A percentile compares a stretch with the other conserved stretches of the same genome.
phyloP scores from a whole-genome alignment of 1,284 basidiomycete genomes.

The Naganishia sp. region DNA sequence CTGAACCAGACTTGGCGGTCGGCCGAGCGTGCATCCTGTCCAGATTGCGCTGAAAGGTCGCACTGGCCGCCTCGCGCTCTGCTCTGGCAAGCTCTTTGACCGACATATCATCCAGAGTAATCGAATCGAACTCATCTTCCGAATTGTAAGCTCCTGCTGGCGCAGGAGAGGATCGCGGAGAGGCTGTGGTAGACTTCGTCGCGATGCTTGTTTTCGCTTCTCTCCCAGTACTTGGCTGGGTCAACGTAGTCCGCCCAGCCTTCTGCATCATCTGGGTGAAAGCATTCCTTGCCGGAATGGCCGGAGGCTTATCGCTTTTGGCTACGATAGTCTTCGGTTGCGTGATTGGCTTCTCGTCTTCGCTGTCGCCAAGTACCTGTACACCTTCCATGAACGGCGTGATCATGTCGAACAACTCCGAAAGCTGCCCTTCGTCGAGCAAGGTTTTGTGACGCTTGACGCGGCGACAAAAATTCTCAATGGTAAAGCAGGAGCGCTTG shows the following conservation, averaged over 20 bases:
- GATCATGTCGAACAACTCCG: constrained; percentile 52
- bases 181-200: constrained; percentile 21
- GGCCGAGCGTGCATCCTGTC: constrained; percentile 27
- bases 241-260: constrained; percentile 35
- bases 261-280: constrained; percentile 52
- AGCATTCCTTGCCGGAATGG: constrained; percentile 39
- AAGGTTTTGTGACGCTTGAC: constrained; percentile 47
- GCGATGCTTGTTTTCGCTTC: constrained; percentile 25
- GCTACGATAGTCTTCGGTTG: constrained; percentile 40
- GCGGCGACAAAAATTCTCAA: constrained; percentile 52
- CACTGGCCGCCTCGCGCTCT: constrained; percentile 42
- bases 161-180: constrained; percentile 28
- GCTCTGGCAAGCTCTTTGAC: constrained; percentile 45
- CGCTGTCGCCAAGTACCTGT: constrained; percentile 46
- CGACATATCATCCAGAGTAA: constrained; percentile 44
- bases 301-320: constrained; percentile 34
- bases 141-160: constrained; percentile 41
- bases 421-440: constrained; percentile 50
- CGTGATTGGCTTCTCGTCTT: constrained; percentile 39
- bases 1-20: constrained; percentile 10
- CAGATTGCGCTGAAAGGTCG: constrained; percentile 18
- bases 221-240: constrained; percentile 19
- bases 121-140: constrained; percentile 42
- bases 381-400: constrained; percentile 43
- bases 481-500: constrained; percentile 46